phyloP scores from a whole-genome alignment of 2,329 filamentous ascomycete genomes.

The Aspergillus sp. region DNA sequence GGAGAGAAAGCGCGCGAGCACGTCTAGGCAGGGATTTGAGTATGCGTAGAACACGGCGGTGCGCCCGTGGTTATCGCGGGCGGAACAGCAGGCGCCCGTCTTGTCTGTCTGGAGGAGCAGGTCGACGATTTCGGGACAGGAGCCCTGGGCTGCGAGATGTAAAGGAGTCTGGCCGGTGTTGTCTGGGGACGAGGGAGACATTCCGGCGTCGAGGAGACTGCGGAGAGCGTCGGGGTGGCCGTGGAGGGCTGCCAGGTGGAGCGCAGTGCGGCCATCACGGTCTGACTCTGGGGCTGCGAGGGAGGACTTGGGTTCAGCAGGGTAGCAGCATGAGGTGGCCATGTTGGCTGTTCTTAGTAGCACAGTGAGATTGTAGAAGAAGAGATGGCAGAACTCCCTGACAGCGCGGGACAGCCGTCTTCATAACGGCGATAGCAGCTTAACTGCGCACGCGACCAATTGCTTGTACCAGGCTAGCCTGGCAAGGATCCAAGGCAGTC shows the following conservation, averaged over 20 bases:
- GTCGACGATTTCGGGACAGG: not conserved
- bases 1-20: constrained; percentile 5
- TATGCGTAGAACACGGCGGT: constrained; percentile 14
- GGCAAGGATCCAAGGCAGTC: no score
- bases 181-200: not conserved
- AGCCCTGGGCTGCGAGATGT: constrained; percentile 11
- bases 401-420: no score
- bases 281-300: constrained; percentile 2
- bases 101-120: not conserved
- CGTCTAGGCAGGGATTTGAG: not conserved
- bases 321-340: no score
- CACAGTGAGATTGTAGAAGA: not conserved
- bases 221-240: not conserved
- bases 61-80: constrained; percentile 6
- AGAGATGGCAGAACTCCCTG: no score
- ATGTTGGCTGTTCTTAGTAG: no score
- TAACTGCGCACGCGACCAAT: no score
- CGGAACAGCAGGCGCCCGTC: not conserved
- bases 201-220: constrained; percentile 1
- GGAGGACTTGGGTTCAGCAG: not conserved
- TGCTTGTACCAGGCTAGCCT: no score
- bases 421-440: no score
- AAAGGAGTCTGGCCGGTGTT: constrained; percentile 7
- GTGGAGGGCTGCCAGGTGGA: constrained; percentile 10
- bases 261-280: constrained; percentile 5